A percentile compares a stretch with the other conserved stretches of the same genome.
phyloP scores from a whole-genome alignment of 257 asterid species.

The Phtheirospermum japonicum region DNA sequence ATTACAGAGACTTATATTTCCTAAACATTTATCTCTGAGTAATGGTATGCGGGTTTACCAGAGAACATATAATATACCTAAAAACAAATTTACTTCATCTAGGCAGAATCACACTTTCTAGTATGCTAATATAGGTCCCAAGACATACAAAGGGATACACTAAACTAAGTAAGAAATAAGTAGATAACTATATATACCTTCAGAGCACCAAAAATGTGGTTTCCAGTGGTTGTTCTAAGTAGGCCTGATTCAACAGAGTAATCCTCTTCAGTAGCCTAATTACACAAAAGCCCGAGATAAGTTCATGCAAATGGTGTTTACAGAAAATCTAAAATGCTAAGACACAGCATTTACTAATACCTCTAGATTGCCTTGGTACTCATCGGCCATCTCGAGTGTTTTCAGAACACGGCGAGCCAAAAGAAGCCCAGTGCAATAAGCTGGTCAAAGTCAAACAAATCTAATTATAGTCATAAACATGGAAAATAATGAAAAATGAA shows the following conservation, averaged over 20 bases:
- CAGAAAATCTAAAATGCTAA: background rate
- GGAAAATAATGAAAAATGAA: too few relatives aligned
- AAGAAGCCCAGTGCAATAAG: constrained; percentile 76
- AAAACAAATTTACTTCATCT: too few relatives aligned
- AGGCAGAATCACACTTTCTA: too few relatives aligned
- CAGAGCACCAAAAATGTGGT: constrained; percentile 71
- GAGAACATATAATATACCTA: background rate
- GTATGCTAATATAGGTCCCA: too few relatives aligned
- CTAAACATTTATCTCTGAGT: too few relatives aligned
- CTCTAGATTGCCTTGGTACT: constrained; percentile 70
- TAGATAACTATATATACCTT: constrained; percentile 40
- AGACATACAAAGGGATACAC: too few relatives aligned
- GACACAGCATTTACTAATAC: constrained; percentile 26
- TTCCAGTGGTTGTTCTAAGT: constrained; percentile 61
- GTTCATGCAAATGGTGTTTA: constrained; percentile 6
- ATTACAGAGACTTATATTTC: too few relatives aligned
- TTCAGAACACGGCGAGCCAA: constrained; percentile 74
- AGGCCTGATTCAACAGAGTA: constrained; percentile 74
- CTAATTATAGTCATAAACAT: background rate
- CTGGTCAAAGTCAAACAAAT: constrained; percentile 31
- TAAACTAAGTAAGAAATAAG: background rate
- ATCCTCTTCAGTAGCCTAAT: constrained; percentile 67
- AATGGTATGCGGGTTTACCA: too few relatives aligned
- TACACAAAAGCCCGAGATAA: constrained; percentile 3
- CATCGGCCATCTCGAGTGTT: constrained; percentile 66